These are phyloP conservation scores for Geotrichum restrictum DNA, from an alignment of 1,139 yeast species.

Conservation along the genomic window DNA sequence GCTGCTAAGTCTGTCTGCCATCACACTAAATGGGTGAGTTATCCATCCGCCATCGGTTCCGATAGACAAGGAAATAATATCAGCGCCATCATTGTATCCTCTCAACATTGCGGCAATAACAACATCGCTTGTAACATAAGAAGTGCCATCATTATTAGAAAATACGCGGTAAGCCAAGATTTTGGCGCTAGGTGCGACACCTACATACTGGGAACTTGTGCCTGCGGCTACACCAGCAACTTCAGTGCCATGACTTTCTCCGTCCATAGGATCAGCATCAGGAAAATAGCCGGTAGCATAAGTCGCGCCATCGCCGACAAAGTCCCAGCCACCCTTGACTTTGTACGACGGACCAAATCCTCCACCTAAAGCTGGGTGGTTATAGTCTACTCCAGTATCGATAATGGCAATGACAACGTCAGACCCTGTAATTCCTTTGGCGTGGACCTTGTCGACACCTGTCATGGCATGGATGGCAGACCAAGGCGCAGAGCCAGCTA, in stretches of 20 bases:
- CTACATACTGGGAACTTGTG: constrained; percentile 45
- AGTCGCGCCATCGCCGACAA: constrained; percentile 19
- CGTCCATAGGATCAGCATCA: constrained; percentile 23
- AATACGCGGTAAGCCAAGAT: constrained; percentile 26
- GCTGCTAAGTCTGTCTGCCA: constrained; percentile 1
- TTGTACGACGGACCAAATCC: constrained; percentile 23
- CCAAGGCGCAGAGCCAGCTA: constrained; percentile 14
- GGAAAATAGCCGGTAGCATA: constrained; percentile 7
- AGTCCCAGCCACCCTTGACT: constrained; percentile 24
- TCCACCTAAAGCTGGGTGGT: constrained; percentile 24
- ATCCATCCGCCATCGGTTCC: constrained; percentile 3
- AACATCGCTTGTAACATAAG: constrained; percentile 20
- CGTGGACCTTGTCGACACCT: constrained; percentile 24
- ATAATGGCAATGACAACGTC: constrained; percentile 24
- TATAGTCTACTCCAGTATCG: constrained; percentile 27
- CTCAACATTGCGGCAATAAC: constrained; percentile 25
- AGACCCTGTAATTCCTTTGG: constrained; percentile 23
- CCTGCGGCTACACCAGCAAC: constrained; percentile 54
- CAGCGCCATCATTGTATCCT: constrained; percentile 24
- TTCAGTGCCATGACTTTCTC: constrained; percentile 57
- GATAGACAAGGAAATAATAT: constrained; percentile 27
- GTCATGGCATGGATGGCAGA: constrained; percentile 22
- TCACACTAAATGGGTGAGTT: not conserved
- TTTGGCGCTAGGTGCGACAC: constrained; percentile 44
- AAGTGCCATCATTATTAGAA: constrained; percentile 16